phyloP scores from a whole-genome alignment of 116 monocot genomes.

The Dioscorea cayenensis region DNA sequence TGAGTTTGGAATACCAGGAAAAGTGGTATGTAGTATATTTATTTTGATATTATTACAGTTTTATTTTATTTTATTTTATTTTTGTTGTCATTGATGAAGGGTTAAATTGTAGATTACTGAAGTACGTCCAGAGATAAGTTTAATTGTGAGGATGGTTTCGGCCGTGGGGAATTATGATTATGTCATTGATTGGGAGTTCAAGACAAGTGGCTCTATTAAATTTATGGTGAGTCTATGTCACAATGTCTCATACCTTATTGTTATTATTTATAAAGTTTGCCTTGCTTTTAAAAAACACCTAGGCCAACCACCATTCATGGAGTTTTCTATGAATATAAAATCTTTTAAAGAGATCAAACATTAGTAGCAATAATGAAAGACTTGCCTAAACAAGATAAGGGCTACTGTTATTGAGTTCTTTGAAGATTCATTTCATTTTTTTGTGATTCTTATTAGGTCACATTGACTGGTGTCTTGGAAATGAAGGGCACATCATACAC shows the following conservation, averaged over 20 bases:
- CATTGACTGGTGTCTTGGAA: constrained; percentile 43
- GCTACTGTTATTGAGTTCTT: no score
- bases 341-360: no score
- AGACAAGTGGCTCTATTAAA: constrained; percentile 48
- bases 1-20: constrained; percentile 27
- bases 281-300: no score
- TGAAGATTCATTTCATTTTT: background rate
- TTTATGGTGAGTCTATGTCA: constrained; percentile 20
- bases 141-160: constrained; percentile 59
- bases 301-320: no score
- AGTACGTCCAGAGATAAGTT: constrained; percentile 39
- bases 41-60: no score
- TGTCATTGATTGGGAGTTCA: constrained; percentile 63
- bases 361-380: no score
- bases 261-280: no score
- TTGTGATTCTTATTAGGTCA: constrained; percentile 18
- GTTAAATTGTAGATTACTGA: constrained; percentile 28
- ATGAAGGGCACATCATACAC: constrained; percentile 30
- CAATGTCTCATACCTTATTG: no score
- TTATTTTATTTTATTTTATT: no score
- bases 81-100: no score
- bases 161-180: constrained; percentile 56
- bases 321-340: no score
- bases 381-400: no score
- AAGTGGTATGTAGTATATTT: constrained; percentile 18